Percentiles rank a stretch among this genome's conserved stretches.
Conservation (phyloP, 306 rosid species). For the Sicyos edulis region DNA sequence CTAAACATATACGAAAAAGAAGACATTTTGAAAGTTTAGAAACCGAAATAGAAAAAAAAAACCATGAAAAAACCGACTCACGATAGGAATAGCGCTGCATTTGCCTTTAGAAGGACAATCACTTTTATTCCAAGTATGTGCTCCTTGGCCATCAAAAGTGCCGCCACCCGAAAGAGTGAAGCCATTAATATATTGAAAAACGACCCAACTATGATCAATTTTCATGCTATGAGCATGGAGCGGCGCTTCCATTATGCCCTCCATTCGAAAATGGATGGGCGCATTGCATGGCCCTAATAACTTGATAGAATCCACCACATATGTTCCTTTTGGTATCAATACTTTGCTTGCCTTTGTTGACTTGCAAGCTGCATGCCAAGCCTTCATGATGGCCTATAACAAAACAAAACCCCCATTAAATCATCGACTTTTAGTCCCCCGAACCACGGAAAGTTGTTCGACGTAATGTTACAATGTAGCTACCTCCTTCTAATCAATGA, state of each 20-base stretch:
- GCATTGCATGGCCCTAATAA: constrained; percentile 42
- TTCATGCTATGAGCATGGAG: background rate
- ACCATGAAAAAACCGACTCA: background rate
- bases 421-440: background rate
- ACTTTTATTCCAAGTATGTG: constrained; percentile 27
- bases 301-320: constrained; percentile 1
- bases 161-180: constrained; percentile 34
- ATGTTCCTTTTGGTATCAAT: too few species aligned
- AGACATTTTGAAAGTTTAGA: too few species aligned
- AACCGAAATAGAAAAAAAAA: too few species aligned
- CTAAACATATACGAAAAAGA: too few species aligned
- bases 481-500: background rate
- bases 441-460: background rate
- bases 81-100: constrained; percentile 19
- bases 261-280: constrained; percentile 30
- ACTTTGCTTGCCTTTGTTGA: background rate
- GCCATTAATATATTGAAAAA: constrained; percentile 14
- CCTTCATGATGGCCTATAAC: too few species aligned
- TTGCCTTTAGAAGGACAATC: constrained; percentile 15
- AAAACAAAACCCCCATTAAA: background rate
- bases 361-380: too few species aligned
- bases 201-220: constrained; percentile 27
- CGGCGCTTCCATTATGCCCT: constrained; percentile 34
- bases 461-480: background rate
- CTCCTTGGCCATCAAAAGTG: constrained; percentile 40